Evolutionary conservation across 768 basidiomycete species (phyloP), one percentile per base, ranked within the genome.

Genomic region (Phanerodontia chrysosporium): DNA sequence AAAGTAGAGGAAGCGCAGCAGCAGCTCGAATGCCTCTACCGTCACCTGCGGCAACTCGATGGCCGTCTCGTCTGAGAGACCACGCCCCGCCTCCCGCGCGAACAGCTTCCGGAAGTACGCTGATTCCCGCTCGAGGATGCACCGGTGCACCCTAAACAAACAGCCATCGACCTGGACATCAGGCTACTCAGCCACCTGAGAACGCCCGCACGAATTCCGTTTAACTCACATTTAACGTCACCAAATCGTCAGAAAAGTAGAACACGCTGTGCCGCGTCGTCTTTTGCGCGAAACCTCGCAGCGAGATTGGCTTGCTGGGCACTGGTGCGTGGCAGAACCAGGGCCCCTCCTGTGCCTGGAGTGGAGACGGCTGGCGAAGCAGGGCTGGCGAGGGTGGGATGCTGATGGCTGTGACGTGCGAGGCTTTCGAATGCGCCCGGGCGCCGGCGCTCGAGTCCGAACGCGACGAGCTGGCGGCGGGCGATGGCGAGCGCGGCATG

Each of bases 91-190:
- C 21, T 66, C 58, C 12, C 55, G 54, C 3, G 60, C 14, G 56
- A 78, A 74, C 66, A 79, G 67, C 27, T 63, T 53, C 7, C 69
- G 61, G 59, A 80, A 78, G 10, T 74, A 68, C 3, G 69, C 59
- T 0, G 78, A 78, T 42, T 74, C 73, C 25, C 69, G 66, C 48
- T 68, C 70, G 18, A 80, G 66, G 29, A 73, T 70, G 57, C 73
- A 68, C 9, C 72, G 73, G 59, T 79, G 78, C 10, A 80, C 73
- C 58, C 72, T 75, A 67, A 76, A 78, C 10, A 74, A 59, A 18
- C 68, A 66, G 24, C 69, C 67, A 55, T 76, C 73, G 1, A 77
- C 75, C 78, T 79, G 55, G 16, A 25, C 13, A 51, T 21, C 6
- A 28, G 18, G 13, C 8, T 22, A 16, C 30, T 32, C 49, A 6